A percentile compares a stretch with the other conserved stretches of the same genome.
phyloP scores from a whole-genome alignment of 352 stramenopile genomes.

The Pythium guiyangense region DNA sequence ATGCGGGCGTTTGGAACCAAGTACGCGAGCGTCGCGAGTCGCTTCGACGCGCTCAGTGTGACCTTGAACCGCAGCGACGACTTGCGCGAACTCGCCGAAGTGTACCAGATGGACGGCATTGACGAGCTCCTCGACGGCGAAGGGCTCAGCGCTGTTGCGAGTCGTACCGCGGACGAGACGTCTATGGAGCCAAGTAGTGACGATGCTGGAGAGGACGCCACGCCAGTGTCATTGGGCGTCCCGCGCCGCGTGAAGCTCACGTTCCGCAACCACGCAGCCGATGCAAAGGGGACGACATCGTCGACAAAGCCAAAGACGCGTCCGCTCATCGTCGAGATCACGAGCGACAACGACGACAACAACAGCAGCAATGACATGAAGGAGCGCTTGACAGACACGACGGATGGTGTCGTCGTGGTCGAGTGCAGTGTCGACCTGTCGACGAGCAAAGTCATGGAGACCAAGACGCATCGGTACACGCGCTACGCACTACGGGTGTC shows the following conservation, averaged over 20 bases:
- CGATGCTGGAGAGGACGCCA: slow-evolving; percentile 14
- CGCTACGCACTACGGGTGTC: slow-evolving; percentile 40
- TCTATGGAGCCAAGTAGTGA: slow-evolving; percentile 3
- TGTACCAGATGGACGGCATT: slow-evolving; percentile 80
- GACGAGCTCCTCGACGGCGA: slow-evolving; percentile 62
- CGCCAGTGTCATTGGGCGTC: slow-evolving; percentile 2
- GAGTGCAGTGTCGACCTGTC: slow-evolving; percentile 38
- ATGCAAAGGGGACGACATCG: neutral
- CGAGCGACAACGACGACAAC: slow-evolving; percentile 22
- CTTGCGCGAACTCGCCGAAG: slow-evolving; percentile 54
- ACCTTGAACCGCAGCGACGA: slow-evolving; percentile 52
- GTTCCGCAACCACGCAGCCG: slow-evolving; percentile 27
- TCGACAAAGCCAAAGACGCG: slow-evolving; percentile 24
- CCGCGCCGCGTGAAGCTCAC: slow-evolving; percentile 32
- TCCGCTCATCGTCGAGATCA: slow-evolving; percentile 60
- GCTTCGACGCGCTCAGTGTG: slow-evolving; percentile 42
- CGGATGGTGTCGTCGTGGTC: slow-evolving; percentile 20
- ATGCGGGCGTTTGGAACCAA: slow-evolving; percentile 32
- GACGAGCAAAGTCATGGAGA: slow-evolving; percentile 50
- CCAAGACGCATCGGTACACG: slow-evolving; percentile 46
- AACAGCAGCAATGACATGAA: neutral
- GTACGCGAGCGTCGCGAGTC: slow-evolving; percentile 32
- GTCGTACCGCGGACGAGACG: neutral
- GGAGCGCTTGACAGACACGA: no score
- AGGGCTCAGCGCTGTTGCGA: neutral